Evolutionary conservation across 805 yeast genomes (phyloP), one percentile per base, ranked within the genome.

Genomic region (Pichia manshurica): DNA sequence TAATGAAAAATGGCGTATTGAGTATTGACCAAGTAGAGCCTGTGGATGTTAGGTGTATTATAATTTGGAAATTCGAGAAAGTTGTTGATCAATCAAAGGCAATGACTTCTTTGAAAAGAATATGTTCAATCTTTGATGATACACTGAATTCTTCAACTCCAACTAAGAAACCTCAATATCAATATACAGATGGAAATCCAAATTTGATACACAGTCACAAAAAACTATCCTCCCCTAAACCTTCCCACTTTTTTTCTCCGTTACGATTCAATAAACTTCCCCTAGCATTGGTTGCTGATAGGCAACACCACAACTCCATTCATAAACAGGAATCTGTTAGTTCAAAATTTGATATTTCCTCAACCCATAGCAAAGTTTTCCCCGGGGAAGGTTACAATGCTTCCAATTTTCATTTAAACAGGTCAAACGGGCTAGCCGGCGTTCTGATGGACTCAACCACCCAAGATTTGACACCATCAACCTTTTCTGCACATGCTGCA

Each of bases 51-150:
- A 58, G 71, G 50, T 52, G 68, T 13, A 59, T 73, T 35, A 39
- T 73, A 4, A 58, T 73, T 8, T 73, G 77, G 77, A 76, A 72
- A 53, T 73, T 72, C 46, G 50, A 64, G 6, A 63, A 63, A 49
- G 68, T 56, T 20, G 54, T 56, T n/a, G 43, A 46, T 5, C 54
- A 49, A 5, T 53, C 56, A 4, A 58, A 62, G 35, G 64, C 65
- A 3, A 55, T 65, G 1, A 61, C 71, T 2, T 61, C 72, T 17
- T 16, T 62, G 29, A 49, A 65, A 40, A 44, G 56, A 21, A 61
- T 63, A 5, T 8, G 34, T 2, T 33, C 39, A 10, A 33, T 42
- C 4, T 33, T 32, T 60, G 60, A 47, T 51, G 60, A 28, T 32
- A 42, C 17, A 4, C 17, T 20, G 25, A 42, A 16, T 16, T 16